Conservation (phyloP, 108 stramenopile genomes). For the Skeletonema costatum region DNA sequence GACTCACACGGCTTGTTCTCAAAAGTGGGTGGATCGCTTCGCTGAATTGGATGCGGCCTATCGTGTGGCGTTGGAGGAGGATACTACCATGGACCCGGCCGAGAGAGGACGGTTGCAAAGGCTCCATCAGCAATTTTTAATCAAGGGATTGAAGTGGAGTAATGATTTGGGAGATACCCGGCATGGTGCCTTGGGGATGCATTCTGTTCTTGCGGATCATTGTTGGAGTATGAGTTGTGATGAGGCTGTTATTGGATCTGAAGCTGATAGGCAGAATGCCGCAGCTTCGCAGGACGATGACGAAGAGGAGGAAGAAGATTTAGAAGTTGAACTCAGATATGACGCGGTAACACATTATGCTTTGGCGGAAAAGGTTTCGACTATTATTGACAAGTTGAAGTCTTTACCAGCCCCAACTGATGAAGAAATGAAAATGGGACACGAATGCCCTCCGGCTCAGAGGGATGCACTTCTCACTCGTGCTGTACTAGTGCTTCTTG, state of each 20-base stretch:
- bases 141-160: slow-evolving; percentile 68
- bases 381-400: slow-evolving; percentile 66
- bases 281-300: slow-evolving; percentile 14
- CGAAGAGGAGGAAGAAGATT: slow-evolving; percentile 61
- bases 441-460: slow-evolving; percentile 75
- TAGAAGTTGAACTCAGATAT: slow-evolving; percentile 56
- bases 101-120: slow-evolving; percentile 72
- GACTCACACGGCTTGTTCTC: slow-evolving; percentile 73
- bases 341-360: slow-evolving; percentile 82
- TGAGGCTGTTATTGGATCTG: slow-evolving; percentile 30
- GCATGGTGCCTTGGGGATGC: slow-evolving; percentile 63
- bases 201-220: slow-evolving; percentile 67
- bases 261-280: slow-evolving; percentile 8
- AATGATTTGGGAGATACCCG: slow-evolving; percentile 66
- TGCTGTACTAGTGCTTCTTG: slow-evolving; percentile 63
- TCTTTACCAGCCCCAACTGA: slow-evolving; percentile 72
- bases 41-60: slow-evolving; percentile 62
- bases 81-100: slow-evolving; percentile 17
- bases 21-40: slow-evolving; percentile 58
- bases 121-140: slow-evolving; percentile 77
- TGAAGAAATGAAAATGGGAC: slow-evolving; percentile 64
- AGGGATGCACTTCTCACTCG: slow-evolving; percentile 86
- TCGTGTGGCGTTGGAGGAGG: slow-evolving; percentile 59
- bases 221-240: slow-evolving; percentile 65
- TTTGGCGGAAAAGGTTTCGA: slow-evolving; percentile 69